These are phyloP conservation scores for Bocquillonia castaneifolia DNA, from an alignment of 441 rosid genomes.

Conservation along the genomic window DNA sequence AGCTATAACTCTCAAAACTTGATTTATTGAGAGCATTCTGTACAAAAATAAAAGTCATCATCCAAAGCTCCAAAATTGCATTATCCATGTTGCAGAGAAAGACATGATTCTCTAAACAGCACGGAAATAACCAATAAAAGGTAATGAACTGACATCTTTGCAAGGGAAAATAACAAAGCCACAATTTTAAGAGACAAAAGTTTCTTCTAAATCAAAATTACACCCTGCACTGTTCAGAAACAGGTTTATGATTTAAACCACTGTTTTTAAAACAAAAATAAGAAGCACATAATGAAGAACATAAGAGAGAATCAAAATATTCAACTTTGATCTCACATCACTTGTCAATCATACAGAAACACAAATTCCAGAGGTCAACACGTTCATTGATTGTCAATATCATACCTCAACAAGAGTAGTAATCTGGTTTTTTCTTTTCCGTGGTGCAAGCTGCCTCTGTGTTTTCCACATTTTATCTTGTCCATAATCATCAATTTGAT, in stretches of 20 bases:
- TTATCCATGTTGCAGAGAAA: neutral
- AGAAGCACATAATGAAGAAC: too few relatives aligned
- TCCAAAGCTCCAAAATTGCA: conserved; percentile 3
- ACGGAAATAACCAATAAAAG: neutral
- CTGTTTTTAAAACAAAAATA: neutral
- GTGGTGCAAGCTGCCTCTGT: conserved; percentile 80
- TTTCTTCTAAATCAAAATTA: neutral
- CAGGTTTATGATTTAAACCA: neutral
- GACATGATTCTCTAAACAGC: neutral
- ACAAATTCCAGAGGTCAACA: neutral
- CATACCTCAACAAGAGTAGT: conserved; percentile 94
- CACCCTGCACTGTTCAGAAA: neutral
- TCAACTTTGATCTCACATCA: neutral
- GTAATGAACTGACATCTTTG: neutral
- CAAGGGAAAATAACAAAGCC: neutral
- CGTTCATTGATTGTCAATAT: neutral
- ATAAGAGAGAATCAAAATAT: neutral
- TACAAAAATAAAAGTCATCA: conserved; percentile 16
- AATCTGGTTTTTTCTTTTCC: conserved; percentile 92
- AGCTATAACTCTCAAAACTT: conserved; percentile 75
- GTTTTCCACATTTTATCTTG: conserved; percentile 98
- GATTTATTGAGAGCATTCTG: conserved; percentile 94
- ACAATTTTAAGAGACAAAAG: neutral
- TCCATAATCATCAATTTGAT: conserved; percentile 98
- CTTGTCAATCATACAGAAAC: conserved; percentile 5